Evolutionary conservation across 176 grass and related monocot species (phyloP), one percentile per base, ranked within the genome.

Genomic region (Miscanthus lutarioriparius): DNA sequence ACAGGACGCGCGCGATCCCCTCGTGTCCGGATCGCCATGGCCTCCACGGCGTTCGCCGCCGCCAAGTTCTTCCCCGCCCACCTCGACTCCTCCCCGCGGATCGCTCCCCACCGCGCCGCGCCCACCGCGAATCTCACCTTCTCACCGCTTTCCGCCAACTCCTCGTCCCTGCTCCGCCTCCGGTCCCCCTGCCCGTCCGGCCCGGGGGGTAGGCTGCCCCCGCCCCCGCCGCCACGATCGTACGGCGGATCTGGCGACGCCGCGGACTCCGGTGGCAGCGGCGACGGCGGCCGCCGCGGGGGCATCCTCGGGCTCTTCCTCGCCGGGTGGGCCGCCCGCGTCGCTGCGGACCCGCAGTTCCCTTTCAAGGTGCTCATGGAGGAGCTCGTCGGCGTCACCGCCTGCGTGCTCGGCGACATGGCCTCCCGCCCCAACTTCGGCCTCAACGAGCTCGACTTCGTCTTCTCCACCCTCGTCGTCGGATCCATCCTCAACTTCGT

Each of bases 331-430:
- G 80, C 91, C 63, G 87, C 94, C 32, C 91, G 94, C 68, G 94
- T 96, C 44, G 89, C 88, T 16, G 94, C 91, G 37, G 94, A 96
- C 70, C 86, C 91, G 1, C 91, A 96, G 84, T 93, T 93, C 86
- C 94, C 91, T 9, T 96, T 96, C 87, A 96, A 96, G 89, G 94
- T 96, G 12, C 89, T 96, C 70, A 96, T 96, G 94, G 94, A 96
- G 82, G 94, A 96, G 87, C 79, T 96, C 32, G 94, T 93, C 78
- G 94, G 91, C 72, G 94, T 93, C 10, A 89, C 77, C 53, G 88
- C 94, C 19, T 96, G 91, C 77, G 91, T 93, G 47, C 81, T 96
- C 26, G 94, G 94, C 22, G 94, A 96, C 87, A 96, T 96, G 94
- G 89, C 91, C 7, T 91, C 91, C 22, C 86, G 94, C 74, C 94